These are phyloP conservation scores for Fusarium dlaminii DNA, from an alignment of 2,329 filamentous ascomycete genomes.

Conservation along the genomic window DNA sequence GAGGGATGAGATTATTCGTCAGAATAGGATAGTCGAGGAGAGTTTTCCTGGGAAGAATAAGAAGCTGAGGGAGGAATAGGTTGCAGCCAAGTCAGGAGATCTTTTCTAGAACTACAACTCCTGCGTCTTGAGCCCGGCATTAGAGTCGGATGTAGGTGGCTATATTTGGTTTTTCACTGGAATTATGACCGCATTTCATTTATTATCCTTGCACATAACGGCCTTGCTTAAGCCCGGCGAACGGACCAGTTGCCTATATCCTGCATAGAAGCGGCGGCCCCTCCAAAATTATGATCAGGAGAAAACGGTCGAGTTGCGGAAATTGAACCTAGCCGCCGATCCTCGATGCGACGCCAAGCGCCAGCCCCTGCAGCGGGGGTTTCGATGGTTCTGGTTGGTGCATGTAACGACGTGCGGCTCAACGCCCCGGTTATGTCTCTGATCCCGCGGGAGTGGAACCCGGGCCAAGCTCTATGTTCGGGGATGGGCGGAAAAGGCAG, in stretches of 20 bases:
- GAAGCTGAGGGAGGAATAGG: constrained; percentile 4
- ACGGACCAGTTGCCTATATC: background rate
- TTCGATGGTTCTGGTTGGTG: background rate
- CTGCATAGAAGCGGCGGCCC: too few relatives aligned
- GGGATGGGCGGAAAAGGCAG: background rate
- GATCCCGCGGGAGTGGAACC: background rate
- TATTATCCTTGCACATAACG: background rate
- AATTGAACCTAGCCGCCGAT: background rate
- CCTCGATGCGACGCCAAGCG: background rate
- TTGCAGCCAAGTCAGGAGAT: background rate
- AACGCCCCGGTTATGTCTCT: background rate
- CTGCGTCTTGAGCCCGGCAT: background rate
- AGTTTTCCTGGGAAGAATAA: background rate
- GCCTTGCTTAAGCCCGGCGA: background rate
- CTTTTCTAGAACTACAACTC: background rate
- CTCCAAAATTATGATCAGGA: background rate
- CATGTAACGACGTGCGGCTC: constrained; percentile 12
- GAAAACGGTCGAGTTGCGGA: background rate
- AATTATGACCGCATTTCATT: background rate
- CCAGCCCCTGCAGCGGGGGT: background rate
- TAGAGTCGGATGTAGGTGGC: background rate
- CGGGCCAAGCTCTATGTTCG: background rate
- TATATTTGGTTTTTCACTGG: background rate
- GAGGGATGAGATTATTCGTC: constrained; percentile 36
- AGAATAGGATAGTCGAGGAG: constrained; percentile 13